Evolutionary conservation across 768 basidiomycete species (phyloP).

Genomic region (Trametes cinnabarina): DNA sequence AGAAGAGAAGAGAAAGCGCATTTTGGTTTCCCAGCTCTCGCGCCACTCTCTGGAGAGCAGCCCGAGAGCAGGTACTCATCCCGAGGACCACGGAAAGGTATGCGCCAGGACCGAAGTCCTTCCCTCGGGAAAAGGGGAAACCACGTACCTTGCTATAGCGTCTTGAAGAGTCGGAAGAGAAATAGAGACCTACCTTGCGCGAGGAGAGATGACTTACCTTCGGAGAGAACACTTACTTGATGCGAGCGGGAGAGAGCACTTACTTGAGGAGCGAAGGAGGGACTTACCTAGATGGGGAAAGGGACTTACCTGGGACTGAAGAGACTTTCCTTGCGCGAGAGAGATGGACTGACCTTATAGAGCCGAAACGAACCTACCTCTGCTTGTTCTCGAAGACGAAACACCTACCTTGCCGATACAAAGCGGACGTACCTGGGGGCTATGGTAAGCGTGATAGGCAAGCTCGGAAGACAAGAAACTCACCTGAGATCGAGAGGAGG

Average conservation of each 20-base stretch:
- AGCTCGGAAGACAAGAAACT: too few species aligned
- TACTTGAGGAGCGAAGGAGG: neutral
- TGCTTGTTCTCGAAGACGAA: neutral
- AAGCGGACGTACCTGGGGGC: neutral
- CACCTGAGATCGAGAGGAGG: too few species aligned
- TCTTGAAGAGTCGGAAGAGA: too few species aligned
- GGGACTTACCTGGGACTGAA: neutral
- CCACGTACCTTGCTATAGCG: neutral
- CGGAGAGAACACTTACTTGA: neutral
- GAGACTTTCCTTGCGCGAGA: neutral
- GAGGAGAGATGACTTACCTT: neutral
- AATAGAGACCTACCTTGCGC: neutral
- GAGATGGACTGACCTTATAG: neutral
- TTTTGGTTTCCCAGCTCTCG: slow-evolving; percentile 1
- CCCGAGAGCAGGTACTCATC: slow-evolving; percentile 3
- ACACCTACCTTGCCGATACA: neutral
- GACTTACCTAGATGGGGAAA: neutral
- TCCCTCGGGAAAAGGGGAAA: slow-evolving; percentile 4
- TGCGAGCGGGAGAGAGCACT: neutral
- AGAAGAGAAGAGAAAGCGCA: neutral
- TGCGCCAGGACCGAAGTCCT: slow-evolving; percentile 11
- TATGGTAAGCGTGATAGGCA: too few species aligned
- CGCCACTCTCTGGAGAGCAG: neutral
- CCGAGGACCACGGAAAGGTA: slow-evolving; percentile 14
- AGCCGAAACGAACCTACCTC: neutral